Conservation (phyloP, 2,329 filamentous ascomycete species). For the Dichotomopilus funicola region DNA sequence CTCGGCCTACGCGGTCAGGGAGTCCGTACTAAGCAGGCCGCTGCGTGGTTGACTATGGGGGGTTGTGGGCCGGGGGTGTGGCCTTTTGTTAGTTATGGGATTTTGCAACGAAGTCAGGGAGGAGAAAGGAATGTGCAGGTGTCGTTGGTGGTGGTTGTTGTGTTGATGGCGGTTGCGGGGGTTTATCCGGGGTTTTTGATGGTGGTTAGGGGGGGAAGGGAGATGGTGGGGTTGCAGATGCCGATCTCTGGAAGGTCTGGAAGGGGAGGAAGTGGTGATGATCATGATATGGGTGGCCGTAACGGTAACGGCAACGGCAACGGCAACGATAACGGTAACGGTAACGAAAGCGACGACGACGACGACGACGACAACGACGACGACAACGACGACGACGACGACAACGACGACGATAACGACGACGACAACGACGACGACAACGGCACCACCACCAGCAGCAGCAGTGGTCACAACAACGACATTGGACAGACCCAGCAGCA, state of each 20-base stretch:
- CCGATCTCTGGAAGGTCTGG: too few relatives aligned
- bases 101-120: constrained; percentile 43
- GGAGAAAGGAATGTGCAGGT: constrained; percentile 40
- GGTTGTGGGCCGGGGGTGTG: constrained; percentile 67
- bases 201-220: constrained; percentile 39
- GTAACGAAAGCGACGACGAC: background rate
- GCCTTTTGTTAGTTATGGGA: constrained; percentile 66
- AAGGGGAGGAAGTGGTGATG: too few relatives aligned
- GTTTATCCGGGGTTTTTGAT: constrained; percentile 46
- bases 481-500: background rate
- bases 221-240: constrained; percentile 28
- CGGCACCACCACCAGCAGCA: background rate
- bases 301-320: background rate
- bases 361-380: background rate
- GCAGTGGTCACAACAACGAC: background rate
- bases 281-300: too few relatives aligned
- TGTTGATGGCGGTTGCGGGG: constrained; percentile 40
- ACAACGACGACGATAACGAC: background rate
- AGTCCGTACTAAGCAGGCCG: constrained; percentile 70
- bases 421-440: background rate
- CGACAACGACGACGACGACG: background rate
- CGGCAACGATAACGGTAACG: background rate
- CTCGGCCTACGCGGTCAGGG: constrained; percentile 75
- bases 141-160: constrained; percentile 55
- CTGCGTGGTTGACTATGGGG: constrained; percentile 70